Percentiles rank a stretch among this genome's conserved stretches.
phyloP scores from a whole-genome alignment of 2,329 filamentous ascomycete genomes.

The Fusarium sp. region DNA sequence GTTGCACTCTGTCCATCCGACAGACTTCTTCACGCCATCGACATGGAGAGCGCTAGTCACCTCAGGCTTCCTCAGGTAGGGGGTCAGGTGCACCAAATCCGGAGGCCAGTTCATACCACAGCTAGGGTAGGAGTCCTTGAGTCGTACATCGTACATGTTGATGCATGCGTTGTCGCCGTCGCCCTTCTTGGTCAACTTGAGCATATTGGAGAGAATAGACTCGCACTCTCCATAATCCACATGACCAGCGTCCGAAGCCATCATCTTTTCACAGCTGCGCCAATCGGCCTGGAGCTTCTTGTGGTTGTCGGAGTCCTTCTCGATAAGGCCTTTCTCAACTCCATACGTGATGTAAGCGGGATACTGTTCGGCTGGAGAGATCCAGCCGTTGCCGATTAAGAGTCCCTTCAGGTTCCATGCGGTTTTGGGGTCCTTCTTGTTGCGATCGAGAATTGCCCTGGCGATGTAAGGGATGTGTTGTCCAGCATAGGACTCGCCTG shows the following conservation, averaged over 20 bases:
- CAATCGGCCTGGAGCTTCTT: slow-evolving; percentile 76
- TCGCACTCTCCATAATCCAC: slow-evolving; percentile 82
- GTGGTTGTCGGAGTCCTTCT: slow-evolving; percentile 72
- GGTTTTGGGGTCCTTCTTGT: slow-evolving; percentile 66
- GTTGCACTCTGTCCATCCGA: slow-evolving; percentile 92
- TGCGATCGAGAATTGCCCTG: slow-evolving; percentile 88
- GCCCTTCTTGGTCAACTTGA: slow-evolving; percentile 70
- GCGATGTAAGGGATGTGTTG: slow-evolving; percentile 98
- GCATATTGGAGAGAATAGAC: slow-evolving; percentile 76
- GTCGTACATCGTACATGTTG: slow-evolving; percentile 98
- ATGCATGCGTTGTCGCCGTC: slow-evolving; percentile 71
- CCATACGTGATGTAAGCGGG: slow-evolving; percentile 85
- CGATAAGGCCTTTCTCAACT: slow-evolving; percentile 78
- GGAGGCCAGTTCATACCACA: slow-evolving; percentile 99
- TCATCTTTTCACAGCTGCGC: slow-evolving; percentile 73
- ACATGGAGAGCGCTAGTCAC: slow-evolving; percentile 86
- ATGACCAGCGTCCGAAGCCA: slow-evolving; percentile 58
- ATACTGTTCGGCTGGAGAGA: slow-evolving; percentile 90
- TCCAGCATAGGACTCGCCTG: slow-evolving; percentile 95
- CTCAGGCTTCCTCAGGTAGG: slow-evolving; percentile 85
- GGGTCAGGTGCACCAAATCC: slow-evolving; percentile 79
- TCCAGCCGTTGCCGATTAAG: slow-evolving; percentile 98
- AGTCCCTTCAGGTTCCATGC: slow-evolving; percentile 85
- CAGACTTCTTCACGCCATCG: slow-evolving; percentile 76
- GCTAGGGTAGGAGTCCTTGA: slow-evolving; percentile 80